These are phyloP conservation scores for Nepenthes gracilis DNA, from an alignment of 148 eudicot genomes.

Conservation along the genomic window DNA sequence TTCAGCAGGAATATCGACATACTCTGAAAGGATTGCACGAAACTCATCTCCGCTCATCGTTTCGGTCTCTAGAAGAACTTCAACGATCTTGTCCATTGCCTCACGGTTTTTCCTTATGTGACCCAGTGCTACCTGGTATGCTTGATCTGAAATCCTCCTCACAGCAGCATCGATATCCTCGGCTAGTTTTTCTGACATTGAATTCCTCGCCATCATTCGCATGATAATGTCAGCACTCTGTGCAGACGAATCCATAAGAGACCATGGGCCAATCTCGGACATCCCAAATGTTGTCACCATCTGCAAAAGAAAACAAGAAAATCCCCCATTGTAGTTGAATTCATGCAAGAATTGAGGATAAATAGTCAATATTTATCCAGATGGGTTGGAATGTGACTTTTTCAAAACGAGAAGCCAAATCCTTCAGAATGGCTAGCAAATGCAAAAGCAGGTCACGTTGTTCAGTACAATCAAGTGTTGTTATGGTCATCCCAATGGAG, in stretches of 20 bases:
- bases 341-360: not conserved
- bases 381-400: no score
- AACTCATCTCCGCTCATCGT: slow-evolving; percentile 92
- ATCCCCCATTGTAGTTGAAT: not conserved
- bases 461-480: no score
- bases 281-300: slow-evolving; percentile 94
- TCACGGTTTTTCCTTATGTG: slow-evolving; percentile 89
- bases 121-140: slow-evolving; percentile 75
- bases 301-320: slow-evolving; percentile 19
- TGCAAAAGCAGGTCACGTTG: no score
- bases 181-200: slow-evolving; percentile 97
- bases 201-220: slow-evolving; percentile 99
- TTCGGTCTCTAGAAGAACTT: slow-evolving; percentile 85
- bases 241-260: slow-evolving; percentile 80
- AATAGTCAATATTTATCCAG: not conserved
- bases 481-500: no score
- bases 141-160: slow-evolving; percentile 70
- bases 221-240: slow-evolving; percentile 83
- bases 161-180: slow-evolving; percentile 91
- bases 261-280: slow-evolving; percentile 99
- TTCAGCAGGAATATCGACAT: slow-evolving; percentile 72
- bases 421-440: no score
- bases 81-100: slow-evolving; percentile 94
- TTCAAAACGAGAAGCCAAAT: not conserved
- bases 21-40: slow-evolving; percentile 84